phyloP scores from a whole-genome alignment of 2,329 filamentous ascomycete genomes.

The Arachnomyces sp. region DNA sequence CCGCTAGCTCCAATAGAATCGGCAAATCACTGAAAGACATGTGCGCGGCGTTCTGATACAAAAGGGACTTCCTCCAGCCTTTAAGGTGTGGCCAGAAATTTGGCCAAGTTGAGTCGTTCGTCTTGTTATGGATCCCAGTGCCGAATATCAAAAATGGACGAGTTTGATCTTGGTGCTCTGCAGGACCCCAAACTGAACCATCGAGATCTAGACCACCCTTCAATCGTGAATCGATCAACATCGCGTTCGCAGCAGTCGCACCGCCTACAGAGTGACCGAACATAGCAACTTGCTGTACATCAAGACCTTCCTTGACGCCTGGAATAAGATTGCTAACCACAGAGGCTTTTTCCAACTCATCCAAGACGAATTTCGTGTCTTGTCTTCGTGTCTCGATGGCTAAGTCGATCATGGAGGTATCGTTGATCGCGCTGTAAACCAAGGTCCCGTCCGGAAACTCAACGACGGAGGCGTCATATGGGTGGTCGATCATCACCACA shows the following conservation, averaged over 20 bases:
- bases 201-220: constrained; percentile 28
- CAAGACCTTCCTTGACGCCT: no score
- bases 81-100: constrained; percentile 12
- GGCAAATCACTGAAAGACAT: constrained; percentile 15
- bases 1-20: constrained; percentile 10
- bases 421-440: no score
- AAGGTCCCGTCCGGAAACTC: constrained; percentile 22
- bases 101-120: constrained; percentile 11
- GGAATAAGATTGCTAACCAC: no score
- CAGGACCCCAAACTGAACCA: constrained; percentile 15
- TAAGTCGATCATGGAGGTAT: no score
- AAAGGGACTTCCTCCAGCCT: constrained; percentile 12
- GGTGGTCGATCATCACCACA: constrained; percentile 29
- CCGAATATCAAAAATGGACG: constrained; percentile 14
- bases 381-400: no score
- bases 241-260: constrained; percentile 19
- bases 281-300: constrained; percentile 10
- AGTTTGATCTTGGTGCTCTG: constrained; percentile 3
- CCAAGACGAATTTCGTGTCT: no score
- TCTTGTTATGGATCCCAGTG: constrained; percentile 9
- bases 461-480: constrained; percentile 27
- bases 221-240: constrained; percentile 18
- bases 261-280: constrained; percentile 32
- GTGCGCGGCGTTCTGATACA: constrained; percentile 11
- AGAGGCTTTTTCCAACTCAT: no score